Evolutionary conservation across 2,329 filamentous ascomycete genomes (phyloP).

Genomic region (Mariannaea sp.): DNA sequence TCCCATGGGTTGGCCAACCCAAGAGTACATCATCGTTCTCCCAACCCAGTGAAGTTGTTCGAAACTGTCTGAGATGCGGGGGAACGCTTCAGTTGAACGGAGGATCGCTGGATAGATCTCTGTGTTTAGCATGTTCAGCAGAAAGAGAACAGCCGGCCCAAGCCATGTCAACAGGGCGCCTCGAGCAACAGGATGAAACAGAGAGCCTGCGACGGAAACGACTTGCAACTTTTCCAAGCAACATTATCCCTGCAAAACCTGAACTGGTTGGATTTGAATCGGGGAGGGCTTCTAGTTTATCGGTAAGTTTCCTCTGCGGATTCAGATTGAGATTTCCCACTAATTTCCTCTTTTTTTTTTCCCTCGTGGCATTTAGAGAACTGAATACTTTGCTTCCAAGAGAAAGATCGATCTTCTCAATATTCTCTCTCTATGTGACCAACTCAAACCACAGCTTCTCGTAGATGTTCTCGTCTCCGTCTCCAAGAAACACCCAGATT

Average conservation of each 20-base stretch:
- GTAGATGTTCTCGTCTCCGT: conserved; percentile 49
- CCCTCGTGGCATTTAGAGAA: conserved; percentile 40
- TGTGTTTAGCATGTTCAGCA: conserved; percentile 29
- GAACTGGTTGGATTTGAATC: conserved; percentile 47
- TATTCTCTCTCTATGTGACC: conserved; percentile 48
- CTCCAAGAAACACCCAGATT: conserved; percentile 48
- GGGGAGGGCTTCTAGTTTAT: conserved; percentile 41
- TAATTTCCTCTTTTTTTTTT: no score
- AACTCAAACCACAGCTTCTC: conserved; percentile 48
- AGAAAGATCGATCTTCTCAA: conserved; percentile 47
- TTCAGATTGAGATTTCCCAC: not conserved
- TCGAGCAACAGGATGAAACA: conserved; percentile 35
- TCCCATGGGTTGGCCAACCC: conserved; percentile 28
- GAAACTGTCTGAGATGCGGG: conserved; percentile 28
- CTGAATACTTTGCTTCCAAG: conserved; percentile 47
- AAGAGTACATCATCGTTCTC: not conserved
- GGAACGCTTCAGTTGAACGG: conserved; percentile 1
- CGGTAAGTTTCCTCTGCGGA: conserved; percentile 45
- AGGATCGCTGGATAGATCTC: conserved; percentile 12
- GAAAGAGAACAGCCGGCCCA: conserved; percentile 15
- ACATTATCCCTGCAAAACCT: conserved; percentile 42
- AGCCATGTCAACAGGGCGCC: conserved; percentile 22
- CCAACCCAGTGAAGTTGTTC: not conserved
- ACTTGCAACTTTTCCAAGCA: conserved; percentile 41
- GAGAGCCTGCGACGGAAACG: conserved; percentile 40